A percentile compares a stretch with the other conserved stretches of the same genome.
Conservation (phyloP, 345 rosid genomes). For the Pseudoturritis turrita region DNA sequence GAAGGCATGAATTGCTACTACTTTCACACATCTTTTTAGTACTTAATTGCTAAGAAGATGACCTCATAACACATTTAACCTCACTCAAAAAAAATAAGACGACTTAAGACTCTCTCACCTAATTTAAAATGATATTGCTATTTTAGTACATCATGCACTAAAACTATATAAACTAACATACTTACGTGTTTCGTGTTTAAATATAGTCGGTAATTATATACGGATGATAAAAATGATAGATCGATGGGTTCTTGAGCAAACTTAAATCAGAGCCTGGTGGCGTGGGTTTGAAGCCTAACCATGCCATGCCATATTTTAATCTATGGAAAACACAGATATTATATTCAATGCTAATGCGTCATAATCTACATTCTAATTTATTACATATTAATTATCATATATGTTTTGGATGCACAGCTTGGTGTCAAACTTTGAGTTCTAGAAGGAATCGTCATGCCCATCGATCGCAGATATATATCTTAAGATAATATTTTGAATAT, state of each 20-base stretch:
- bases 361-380: not conserved
- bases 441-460: not conserved
- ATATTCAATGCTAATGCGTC: not conserved
- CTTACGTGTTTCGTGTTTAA: not conserved
- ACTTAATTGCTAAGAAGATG: not conserved
- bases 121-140: not conserved
- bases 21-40: not conserved
- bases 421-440: not conserved
- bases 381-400: not conserved
- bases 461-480: not conserved
- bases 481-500: not conserved
- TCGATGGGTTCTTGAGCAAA: not conserved
- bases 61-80: conserved; percentile 1
- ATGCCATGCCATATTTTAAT: conserved; percentile 10
- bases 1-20: conserved; percentile 9
- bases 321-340: not conserved
- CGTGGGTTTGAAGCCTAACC: conserved; percentile 24
- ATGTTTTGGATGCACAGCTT: not conserved
- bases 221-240: not conserved
- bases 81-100: not conserved
- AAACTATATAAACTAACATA: not conserved
- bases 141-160: not conserved
- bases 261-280: conserved; percentile 9
- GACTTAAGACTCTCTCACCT: not conserved
- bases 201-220: not conserved